Evolutionary conservation across 2,329 filamentous ascomycete species (phyloP), one percentile per base, ranked within the genome.

Genomic region (Apiospora pterosperma): DNA sequence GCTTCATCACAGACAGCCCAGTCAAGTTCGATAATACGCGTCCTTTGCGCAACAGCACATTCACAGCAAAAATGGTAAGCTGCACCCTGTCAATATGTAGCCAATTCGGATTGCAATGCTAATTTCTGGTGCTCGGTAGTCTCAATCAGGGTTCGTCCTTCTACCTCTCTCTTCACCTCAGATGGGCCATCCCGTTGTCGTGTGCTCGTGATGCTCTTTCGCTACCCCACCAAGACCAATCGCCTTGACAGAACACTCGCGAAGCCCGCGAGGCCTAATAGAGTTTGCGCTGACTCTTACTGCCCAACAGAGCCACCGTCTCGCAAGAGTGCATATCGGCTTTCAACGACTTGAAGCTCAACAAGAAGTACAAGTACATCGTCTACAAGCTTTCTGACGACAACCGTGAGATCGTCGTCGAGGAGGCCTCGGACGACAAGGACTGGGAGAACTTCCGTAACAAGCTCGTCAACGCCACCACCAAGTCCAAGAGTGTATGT

Each of bases 321-420:
- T 81, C 85, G 70, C 85, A 87, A 76, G 90, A 94, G 66, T 93
- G 91, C 86, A 87, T 88, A 77, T 77, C 78, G 71, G 79, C 82
- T 66, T 95, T 90, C 86, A 93, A 94, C 80, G 90, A 94, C 72
- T 86, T 95, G 71, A 95, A 95, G 88, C 88, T 93, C 72, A 84
- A 81, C 80, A 93, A 93, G 82, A 88, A 88, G 83, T 85, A 88
- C 83, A 94, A 93, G 82, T 96, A 87, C 86, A 90, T 96, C 82
- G 88, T 96, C 85, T 95, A 87, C 89, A 93, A 93, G 86, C 88
- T 96, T 77, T 90, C 89, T 70, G 91, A 94, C 80, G 86, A 93
- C 84, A 88, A 89, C 85, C 92, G 90, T 81, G 80, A 92, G 81
- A 93, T 96, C 77, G 89, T 91, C 66, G 88, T 96, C 73, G 92